These are phyloP conservation scores for Rhizopus stolonifer DNA, from an alignment of 371 early-diverging fungal species.

Conservation along the genomic window DNA sequence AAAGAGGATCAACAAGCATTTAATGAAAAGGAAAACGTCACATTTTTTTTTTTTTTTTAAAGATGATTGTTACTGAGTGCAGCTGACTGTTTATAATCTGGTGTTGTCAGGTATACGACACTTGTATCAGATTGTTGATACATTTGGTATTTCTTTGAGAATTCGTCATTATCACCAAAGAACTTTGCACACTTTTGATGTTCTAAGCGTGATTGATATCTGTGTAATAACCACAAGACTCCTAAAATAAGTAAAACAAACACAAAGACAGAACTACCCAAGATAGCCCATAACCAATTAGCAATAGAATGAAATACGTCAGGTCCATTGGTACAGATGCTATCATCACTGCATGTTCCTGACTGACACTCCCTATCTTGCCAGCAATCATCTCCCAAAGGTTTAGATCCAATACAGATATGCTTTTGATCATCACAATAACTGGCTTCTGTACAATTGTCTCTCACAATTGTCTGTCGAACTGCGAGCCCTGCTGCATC, in stretches of 20 bases:
- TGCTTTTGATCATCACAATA: slow-evolving; percentile 14
- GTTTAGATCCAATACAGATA: slow-evolving; percentile 9
- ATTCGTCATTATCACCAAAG: slow-evolving; percentile 27
- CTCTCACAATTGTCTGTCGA: slow-evolving; percentile 29
- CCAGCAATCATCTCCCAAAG: slow-evolving; percentile 11
- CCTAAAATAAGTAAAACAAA: slow-evolving; percentile 24
- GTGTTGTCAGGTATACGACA: slow-evolving; percentile 37
- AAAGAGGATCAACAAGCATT: slow-evolving; percentile 5
- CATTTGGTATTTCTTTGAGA: slow-evolving; percentile 8
- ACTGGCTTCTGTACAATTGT: slow-evolving; percentile 28
- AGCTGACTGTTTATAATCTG: slow-evolving; percentile 36
- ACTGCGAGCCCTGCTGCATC: slow-evolving; percentile 19
- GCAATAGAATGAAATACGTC: slow-evolving; percentile 22
- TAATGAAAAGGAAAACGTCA: slow-evolving; percentile 1
- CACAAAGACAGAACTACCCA: slow-evolving; percentile 15
- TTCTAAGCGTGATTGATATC: slow-evolving; percentile 29
- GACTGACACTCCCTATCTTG: slow-evolving; percentile 29
- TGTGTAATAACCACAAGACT: slow-evolving; percentile 26
- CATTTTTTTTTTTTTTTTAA: slow-evolving; percentile 1
- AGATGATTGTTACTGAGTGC: slow-evolving; percentile 26
- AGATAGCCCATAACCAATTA: slow-evolving; percentile 24
- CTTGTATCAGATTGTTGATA: slow-evolving; percentile 12
- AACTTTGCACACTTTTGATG: slow-evolving; percentile 25
- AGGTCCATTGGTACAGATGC: slow-evolving; percentile 13
- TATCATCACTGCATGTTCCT: slow-evolving; percentile 17